Evolutionary conservation across 2,329 filamentous ascomycete species (phyloP), one percentile per base, ranked within the genome.

Genomic region (Paraphaeosphaeria sporulosa): DNA sequence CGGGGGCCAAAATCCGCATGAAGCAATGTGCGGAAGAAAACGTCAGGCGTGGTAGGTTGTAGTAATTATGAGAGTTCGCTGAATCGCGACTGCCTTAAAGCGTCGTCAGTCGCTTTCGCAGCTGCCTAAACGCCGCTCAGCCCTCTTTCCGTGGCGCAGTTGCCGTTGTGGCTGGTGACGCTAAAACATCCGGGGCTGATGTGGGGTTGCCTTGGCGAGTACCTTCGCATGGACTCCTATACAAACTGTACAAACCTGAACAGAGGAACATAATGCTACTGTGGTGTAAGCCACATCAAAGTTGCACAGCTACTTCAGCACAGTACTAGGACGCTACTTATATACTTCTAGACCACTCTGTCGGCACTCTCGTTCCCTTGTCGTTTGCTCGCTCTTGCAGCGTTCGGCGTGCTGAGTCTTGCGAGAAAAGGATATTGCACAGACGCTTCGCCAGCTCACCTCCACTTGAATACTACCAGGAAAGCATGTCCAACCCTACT

Each of bases 91-190:
- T 47, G 52, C 43, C 40, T 55, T 30, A 25, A 32, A 21, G 40
- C 66, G 42, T 44, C 42, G 42, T 23, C 5, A 44, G 42, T 44
- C 42, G 42, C 42, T 44, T 44, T 44, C 42, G 42, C 42, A 44
- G 47, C 58, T 76, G 73, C 73, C 73, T 73, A 63, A 58, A 50
- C 47, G 47, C 44, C 25, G 23, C 44, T 30, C 44, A 19, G 38
- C 38, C 38, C 7, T n/a, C 1, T 1, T n/a, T 15, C 36, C 36
- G 50, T 52, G 47, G 47, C 50, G 50, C 50, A 40, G 38, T 19
- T 7, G 36, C 13, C 17, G 36, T n/a, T 23, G 48, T 51, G 48
- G 48, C 48, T 51, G 38, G 27, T 55, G 52, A 12, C n/a, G 38
- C 25, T 43, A 23, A n/a, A 32, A 9, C 30, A 17, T 17, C 38